Evolutionary conservation across 192 early-diverging fungal species (phyloP).

Genomic region (Podila epigama): DNA sequence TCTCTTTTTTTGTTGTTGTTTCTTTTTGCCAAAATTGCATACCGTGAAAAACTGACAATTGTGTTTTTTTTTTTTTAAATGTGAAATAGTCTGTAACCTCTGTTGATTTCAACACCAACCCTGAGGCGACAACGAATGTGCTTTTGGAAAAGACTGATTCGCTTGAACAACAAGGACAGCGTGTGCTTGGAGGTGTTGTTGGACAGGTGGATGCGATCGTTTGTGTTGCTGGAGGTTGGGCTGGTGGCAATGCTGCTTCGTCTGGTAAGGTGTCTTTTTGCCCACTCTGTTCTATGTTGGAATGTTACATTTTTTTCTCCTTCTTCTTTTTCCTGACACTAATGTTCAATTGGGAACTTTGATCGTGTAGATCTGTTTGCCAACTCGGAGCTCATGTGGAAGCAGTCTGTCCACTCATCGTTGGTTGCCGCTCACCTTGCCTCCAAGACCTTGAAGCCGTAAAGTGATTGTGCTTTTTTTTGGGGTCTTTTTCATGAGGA

Average conservation of each 20-base stretch:
- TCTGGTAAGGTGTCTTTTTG: constrained; percentile 61
- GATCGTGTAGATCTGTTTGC: constrained; percentile 64
- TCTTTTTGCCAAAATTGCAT: too few species aligned
- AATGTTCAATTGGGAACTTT: not conserved
- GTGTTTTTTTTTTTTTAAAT: too few species aligned
- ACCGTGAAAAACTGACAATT: not conserved
- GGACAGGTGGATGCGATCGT: constrained; percentile 82
- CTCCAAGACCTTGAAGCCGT: constrained; percentile 74
- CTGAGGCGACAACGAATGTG: constrained; percentile 78
- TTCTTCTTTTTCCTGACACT: not conserved
- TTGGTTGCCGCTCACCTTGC: constrained; percentile 86
- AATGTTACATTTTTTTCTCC: not conserved
- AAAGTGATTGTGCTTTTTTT: constrained; percentile 13
- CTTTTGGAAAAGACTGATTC: constrained; percentile 54
- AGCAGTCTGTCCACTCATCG: constrained; percentile 84
- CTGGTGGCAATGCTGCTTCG: constrained; percentile 84
- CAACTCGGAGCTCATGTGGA: constrained; percentile 77
- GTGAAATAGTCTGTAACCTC: constrained; percentile 70
- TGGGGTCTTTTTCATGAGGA: not conserved
- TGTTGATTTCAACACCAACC: constrained; percentile 78
- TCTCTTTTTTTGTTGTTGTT: not conserved
- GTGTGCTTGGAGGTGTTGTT: constrained; percentile 56
- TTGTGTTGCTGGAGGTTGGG: constrained; percentile 97
- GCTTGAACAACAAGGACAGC: constrained; percentile 67
- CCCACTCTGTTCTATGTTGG: too few species aligned